A percentile compares a stretch with the other conserved stretches of the same genome.
Conservation (phyloP, 1,284 basidiomycete genomes). For the Sanghuangporus baumii region DNA sequence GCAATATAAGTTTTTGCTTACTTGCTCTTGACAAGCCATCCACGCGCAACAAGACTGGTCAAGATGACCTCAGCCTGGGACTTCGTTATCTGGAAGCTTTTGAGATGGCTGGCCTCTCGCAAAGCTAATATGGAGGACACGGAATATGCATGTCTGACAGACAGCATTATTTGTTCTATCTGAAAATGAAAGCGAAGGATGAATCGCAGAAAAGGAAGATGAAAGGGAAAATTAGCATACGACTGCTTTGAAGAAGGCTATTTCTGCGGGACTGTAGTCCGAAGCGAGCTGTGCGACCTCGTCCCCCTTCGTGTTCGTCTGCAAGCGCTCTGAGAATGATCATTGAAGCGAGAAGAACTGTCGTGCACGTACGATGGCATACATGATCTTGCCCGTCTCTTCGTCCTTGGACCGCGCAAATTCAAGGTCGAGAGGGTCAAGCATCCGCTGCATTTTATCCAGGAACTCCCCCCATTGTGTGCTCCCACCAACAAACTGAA, state of each 20-base stretch:
- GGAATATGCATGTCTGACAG: slow-evolving; percentile 67
- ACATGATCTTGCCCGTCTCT: slow-evolving; percentile 53
- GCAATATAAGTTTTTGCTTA: slow-evolving; percentile 29
- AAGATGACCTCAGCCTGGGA: slow-evolving; percentile 69
- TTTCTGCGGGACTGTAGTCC: slow-evolving; percentile 71
- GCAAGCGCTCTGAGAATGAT: neutral
- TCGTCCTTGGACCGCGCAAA: slow-evolving; percentile 63
- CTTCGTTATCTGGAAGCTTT: slow-evolving; percentile 61
- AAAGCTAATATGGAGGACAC: slow-evolving; percentile 73
- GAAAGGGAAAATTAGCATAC: slow-evolving; percentile 37
- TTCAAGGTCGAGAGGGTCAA: slow-evolving; percentile 68
- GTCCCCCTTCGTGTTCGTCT: slow-evolving; percentile 62
- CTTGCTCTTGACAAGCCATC: slow-evolving; percentile 77
- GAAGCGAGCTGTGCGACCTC: slow-evolving; percentile 78
- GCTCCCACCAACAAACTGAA: slow-evolving; percentile 37
- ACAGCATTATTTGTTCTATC: slow-evolving; percentile 85
- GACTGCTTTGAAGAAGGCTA: slow-evolving; percentile 75
- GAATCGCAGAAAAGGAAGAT: neutral
- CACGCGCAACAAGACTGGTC: slow-evolving; percentile 73
- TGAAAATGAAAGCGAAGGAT: slow-evolving; percentile 26
- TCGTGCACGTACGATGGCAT: slow-evolving; percentile 49
- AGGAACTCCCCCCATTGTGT: slow-evolving; percentile 59
- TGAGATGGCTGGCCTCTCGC: slow-evolving; percentile 58
- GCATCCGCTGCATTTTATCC: slow-evolving; percentile 46
- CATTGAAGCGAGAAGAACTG: neutral